These are phyloP conservation scores for Saccharomyces hybrid DNA, from an alignment of 1,139 yeast species.

Conservation along the genomic window DNA sequence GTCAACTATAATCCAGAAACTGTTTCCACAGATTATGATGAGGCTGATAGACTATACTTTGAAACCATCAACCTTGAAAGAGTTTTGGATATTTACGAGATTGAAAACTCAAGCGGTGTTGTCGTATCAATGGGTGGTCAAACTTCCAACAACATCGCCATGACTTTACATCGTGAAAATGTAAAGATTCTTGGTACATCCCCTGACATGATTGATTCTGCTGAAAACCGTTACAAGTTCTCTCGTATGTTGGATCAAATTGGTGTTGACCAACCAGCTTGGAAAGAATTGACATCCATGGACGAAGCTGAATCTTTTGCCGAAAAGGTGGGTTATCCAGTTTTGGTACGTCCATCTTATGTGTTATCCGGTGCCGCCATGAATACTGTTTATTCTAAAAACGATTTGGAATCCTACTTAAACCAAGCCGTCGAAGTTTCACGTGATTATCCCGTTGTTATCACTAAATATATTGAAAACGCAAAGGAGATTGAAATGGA, in stretches of 20 bases:
- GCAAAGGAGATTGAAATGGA: constrained; percentile 99
- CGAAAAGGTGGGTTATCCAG: constrained; percentile 86
- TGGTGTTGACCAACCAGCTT: constrained; percentile 98
- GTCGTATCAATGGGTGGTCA: constrained; percentile 99
- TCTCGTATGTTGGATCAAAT: constrained; percentile 95
- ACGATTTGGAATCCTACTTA: constrained; percentile 80
- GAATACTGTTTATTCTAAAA: constrained; percentile 90
- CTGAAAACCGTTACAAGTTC: constrained; percentile 96
- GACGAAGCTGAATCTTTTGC: constrained; percentile 93
- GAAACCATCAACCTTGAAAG: constrained; percentile 94
- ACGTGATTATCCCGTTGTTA: constrained; percentile 95
- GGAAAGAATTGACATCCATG: constrained; percentile 94
- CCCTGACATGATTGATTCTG: constrained; percentile 97
- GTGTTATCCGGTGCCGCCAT: constrained; percentile 98
- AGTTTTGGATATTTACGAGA: constrained; percentile 89
- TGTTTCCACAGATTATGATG: constrained; percentile 96
- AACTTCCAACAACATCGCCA: constrained; percentile 93
- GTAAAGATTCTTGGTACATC: constrained; percentile 95
- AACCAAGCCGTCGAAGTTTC: constrained; percentile 96
- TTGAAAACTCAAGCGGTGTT: constrained; percentile 88
- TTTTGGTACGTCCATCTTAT: constrained; percentile 93
- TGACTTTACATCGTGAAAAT: constrained; percentile 87
- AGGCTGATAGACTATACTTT: constrained; percentile 93
- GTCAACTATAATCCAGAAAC: constrained; percentile 98
- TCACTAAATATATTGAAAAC: constrained; percentile 92